Percentiles rank a stretch among this genome's conserved stretches.
These are phyloP conservation scores for Cystobasidium onofrii DNA, from an alignment of 768 basidiomycete species.

Conservation along the genomic window DNA sequence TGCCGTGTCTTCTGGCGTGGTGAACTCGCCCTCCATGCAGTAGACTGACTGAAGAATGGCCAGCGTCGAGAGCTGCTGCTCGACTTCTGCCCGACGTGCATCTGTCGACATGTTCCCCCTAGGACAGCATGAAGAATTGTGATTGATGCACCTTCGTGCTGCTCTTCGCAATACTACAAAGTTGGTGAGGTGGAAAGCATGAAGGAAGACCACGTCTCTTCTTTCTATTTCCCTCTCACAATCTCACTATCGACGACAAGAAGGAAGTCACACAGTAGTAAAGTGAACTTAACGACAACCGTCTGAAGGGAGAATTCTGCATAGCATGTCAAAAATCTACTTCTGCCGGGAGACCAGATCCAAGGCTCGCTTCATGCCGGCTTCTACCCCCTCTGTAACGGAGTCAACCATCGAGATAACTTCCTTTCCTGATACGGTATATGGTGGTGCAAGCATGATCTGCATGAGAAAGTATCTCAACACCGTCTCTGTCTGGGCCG, in stretches of 20 bases:
- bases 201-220: no score
- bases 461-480: constrained; percentile 8
- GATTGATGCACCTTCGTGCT: no score
- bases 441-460: constrained; percentile 39
- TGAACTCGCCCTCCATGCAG: background rate
- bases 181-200: no score
- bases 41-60: background rate
- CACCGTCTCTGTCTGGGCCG: background rate
- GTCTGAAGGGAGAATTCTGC: no score
- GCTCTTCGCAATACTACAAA: no score
- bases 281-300: no score
- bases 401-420: constrained; percentile 31
- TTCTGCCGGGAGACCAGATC: background rate
- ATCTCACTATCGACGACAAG: no score
- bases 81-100: background rate
- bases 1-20: background rate
- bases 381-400: constrained; percentile 2
- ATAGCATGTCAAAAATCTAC: background rate
- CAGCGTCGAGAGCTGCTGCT: background rate
- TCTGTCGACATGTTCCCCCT: background rate
- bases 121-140: background rate
- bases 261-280: no score
- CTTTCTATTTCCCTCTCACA: no score
- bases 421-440: constrained; percentile 37
- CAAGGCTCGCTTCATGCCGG: background rate